These are phyloP conservation scores for Cyberlindnera saturnus DNA, from an alignment of 805 yeast species.

Conservation along the genomic window DNA sequence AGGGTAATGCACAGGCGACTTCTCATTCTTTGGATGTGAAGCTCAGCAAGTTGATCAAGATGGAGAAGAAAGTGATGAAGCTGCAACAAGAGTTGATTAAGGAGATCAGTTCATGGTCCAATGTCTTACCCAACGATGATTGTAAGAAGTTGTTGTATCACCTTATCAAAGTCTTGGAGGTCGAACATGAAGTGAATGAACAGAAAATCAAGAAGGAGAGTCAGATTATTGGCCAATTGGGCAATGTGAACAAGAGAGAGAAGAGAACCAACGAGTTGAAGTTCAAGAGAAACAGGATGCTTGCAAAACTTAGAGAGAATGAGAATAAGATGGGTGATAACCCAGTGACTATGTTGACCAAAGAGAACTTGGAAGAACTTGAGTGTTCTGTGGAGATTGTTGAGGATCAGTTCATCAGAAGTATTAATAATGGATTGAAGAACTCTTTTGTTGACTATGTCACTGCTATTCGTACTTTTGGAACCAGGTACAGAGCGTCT, in stretches of 20 bases:
- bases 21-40: constrained; percentile 28
- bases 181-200: constrained; percentile 32
- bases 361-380: constrained; percentile 48
- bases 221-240: constrained; percentile 35
- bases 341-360: constrained; percentile 35
- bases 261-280: constrained; percentile 36
- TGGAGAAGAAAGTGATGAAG: constrained; percentile 31
- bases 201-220: constrained; percentile 38
- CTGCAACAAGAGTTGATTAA: constrained; percentile 33
- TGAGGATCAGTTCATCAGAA: constrained; percentile 42
- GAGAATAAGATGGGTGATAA: constrained; percentile 43
- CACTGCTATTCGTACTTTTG: constrained; percentile 13
- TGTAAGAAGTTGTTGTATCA: constrained; percentile 34
- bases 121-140: constrained; percentile 32
- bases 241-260: constrained; percentile 45
- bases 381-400: constrained; percentile 45
- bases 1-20: constrained; percentile 16
- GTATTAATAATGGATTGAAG: constrained; percentile 40
- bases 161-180: constrained; percentile 32
- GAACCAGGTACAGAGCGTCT: constrained; percentile 13
- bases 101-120: constrained; percentile 39
- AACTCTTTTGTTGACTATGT: constrained; percentile 41
- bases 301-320: constrained; percentile 33
- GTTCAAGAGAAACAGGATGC: constrained; percentile 31
- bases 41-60: constrained; percentile 31